Evolutionary conservation across 306 rosid genomes (phyloP).

Genomic region (Lathyrus aphaca): DNA sequence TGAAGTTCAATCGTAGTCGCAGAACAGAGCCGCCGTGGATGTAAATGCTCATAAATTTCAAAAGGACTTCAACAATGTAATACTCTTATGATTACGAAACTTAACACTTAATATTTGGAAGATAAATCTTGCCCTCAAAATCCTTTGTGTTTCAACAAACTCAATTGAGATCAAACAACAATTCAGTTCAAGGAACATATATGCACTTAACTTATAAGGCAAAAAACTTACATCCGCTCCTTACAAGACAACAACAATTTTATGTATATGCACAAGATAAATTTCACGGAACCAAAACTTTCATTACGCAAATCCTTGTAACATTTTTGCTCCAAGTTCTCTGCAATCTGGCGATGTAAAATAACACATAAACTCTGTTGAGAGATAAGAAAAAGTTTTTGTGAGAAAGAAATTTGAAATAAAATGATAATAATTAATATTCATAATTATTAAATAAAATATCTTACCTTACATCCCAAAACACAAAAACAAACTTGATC

Average conservation of each 20-base stretch:
- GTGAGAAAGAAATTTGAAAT: too few species aligned
- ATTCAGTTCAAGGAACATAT: conserved; percentile 26
- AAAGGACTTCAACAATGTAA: conserved; percentile 27
- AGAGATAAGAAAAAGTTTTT: too few species aligned
- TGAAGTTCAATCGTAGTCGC: too few species aligned
- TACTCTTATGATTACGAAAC: conserved; percentile 18
- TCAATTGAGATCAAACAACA: conserved; percentile 28
- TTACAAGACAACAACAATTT: conserved; percentile 73
- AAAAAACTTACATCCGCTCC: conserved; percentile 80
- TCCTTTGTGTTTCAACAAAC: conserved; percentile 31
- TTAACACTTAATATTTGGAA: conserved; percentile 25
- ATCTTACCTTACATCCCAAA: too few species aligned
- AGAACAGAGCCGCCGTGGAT: too few species aligned
- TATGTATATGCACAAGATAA: conserved; percentile 69
- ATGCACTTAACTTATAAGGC: conserved; percentile 19
- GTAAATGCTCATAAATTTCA: conserved; percentile 34
- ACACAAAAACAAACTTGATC: too few species aligned
- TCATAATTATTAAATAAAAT: too few species aligned
- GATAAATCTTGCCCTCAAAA: conserved; percentile 13
- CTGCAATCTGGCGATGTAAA: conserved; percentile 67
- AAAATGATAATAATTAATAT: too few species aligned
- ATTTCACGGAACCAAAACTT: conserved; percentile 71
- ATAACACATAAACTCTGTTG: conserved; percentile 37
- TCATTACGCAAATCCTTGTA: conserved; percentile 88
- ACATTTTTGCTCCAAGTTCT: conserved; percentile 74